A percentile compares a stretch with the other conserved stretches of the same genome.
phyloP scores from a whole-genome alignment of 352 stramenopile genomes.

The Globisporangium viniferum region DNA sequence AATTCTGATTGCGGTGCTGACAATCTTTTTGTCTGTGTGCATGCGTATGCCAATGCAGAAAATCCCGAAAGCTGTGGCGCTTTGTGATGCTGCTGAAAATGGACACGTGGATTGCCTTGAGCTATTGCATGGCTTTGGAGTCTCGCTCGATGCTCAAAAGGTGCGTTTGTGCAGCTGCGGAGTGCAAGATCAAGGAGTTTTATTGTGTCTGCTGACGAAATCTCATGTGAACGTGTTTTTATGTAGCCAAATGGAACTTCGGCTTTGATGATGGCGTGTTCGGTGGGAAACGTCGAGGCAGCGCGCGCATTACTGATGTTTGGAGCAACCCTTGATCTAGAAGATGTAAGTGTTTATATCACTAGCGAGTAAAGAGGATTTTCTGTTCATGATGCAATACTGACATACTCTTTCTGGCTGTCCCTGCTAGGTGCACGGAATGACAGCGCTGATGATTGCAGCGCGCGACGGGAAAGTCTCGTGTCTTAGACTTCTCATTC shows the following conservation, averaged over 20 bases:
- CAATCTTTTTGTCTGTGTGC: neutral
- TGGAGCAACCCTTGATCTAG: slow-evolving; percentile 75
- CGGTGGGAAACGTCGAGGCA: slow-evolving; percentile 83
- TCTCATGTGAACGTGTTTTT: slow-evolving; percentile 1
- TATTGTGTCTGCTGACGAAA: neutral
- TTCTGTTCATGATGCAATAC: neutral
- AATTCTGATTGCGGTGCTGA: neutral
- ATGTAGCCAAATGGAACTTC: slow-evolving; percentile 72
- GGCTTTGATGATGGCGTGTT: slow-evolving; percentile 82
- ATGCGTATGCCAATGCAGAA: slow-evolving; percentile 28
- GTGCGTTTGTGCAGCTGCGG: slow-evolving; percentile 18
- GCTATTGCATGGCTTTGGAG: slow-evolving; percentile 71
- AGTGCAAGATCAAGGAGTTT: neutral
- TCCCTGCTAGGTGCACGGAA: slow-evolving; percentile 60
- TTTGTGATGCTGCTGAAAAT: slow-evolving; percentile 81
- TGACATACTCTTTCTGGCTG: neutral
- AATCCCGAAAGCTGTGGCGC: slow-evolving; percentile 68
- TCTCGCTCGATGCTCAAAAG: slow-evolving; percentile 85
- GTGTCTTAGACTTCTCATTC: slow-evolving; percentile 71
- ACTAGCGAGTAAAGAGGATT: neutral
- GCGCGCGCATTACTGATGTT: slow-evolving; percentile 81
- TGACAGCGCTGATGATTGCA: slow-evolving; percentile 81
- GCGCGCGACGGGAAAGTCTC: slow-evolving; percentile 59
- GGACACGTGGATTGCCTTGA: slow-evolving; percentile 83
- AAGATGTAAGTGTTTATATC: slow-evolving; percentile 50